Evolutionary conservation across 495 filamentous ascomycete species (phyloP), one percentile per base, ranked within the genome.

Genomic region (Pseudoneurospora amorphoporcata): DNA sequence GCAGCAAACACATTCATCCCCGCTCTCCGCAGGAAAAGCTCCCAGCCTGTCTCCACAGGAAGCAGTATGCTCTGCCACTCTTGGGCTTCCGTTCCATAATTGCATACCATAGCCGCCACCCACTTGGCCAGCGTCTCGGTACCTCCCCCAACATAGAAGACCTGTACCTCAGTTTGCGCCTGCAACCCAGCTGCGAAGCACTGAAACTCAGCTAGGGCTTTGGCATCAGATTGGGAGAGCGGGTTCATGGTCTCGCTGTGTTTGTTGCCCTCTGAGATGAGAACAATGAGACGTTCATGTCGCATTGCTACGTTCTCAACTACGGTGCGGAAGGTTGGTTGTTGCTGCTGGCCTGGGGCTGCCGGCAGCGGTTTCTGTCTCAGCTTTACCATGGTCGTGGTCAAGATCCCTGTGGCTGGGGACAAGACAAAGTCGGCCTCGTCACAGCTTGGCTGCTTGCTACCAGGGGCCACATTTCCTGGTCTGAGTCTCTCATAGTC

Each of bases 1-100:
- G 94, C 93, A 3, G 92, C 94, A 79, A 87, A 95, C 4, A 90
- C 88, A 82, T 96, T 97, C 81, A 95, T 80, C 4, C 94, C 94
- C 14, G 86, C 86, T n/a, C 84, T 78, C 32, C 92, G 86, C 17
- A 97, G 82, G 75, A 93, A 94, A 12, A 89, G 39, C 79, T 96
- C 94, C 90, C 91, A 93, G 38, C 80, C 76, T n/a, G 88, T 88
- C 75, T 92, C 89, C 3, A 85, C 83, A 14, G 83, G 77, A 42
- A 80, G 69, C 53, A 85, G 19, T 19, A 81, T 53, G 8, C 76
- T 74, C 69, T 76, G 69, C 38, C 69, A 77, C 9, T 69, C 76
- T 69, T 69, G 75, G 71, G 73, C 80, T 71, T 77, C 82, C 42
- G 70, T 79, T 45, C 73, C 82, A 75, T 81, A 82, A 12, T 72